phyloP scores from a whole-genome alignment of 805 yeast genomes.

The Saccharomycopsis synnaedendra region DNA sequence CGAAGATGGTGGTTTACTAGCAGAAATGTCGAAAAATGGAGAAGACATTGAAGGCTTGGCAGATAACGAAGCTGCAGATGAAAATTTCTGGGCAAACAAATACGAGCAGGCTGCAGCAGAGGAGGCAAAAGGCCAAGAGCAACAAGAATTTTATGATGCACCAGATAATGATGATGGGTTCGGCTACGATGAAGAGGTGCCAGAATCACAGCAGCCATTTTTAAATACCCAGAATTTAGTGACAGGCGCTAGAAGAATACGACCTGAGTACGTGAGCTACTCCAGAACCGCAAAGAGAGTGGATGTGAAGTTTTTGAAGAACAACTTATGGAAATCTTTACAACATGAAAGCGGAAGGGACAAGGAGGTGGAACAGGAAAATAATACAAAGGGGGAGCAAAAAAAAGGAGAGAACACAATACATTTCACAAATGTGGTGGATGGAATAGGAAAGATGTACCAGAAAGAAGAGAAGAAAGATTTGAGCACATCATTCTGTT shows the following conservation, averaged over 20 bases:
- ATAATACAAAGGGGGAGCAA: neutral
- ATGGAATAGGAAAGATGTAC: conserved; percentile 40
- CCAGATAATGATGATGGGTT: conserved; percentile 19
- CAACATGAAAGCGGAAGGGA: conserved; percentile 18
- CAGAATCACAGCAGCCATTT: conserved; percentile 7
- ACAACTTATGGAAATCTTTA: conserved; percentile 59
- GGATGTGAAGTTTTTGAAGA: conserved; percentile 62
- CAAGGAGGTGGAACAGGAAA: conserved; percentile 1
- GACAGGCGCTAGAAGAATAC: conserved; percentile 21
- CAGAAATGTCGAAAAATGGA: conserved; percentile 7
- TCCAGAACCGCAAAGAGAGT: conserved; percentile 71
- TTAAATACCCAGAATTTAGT: conserved; percentile 19
- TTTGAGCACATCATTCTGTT: conserved; percentile 74
- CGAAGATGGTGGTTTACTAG: neutral
- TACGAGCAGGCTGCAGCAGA: conserved; percentile 33
- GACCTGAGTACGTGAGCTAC: conserved; percentile 40
- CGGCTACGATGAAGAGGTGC: conserved; percentile 10
- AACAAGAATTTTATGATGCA: conserved; percentile 21
- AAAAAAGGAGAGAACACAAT: conserved; percentile 15
- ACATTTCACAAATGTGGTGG: conserved; percentile 37
- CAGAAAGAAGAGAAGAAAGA: conserved; percentile 47
- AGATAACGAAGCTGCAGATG: conserved; percentile 39
- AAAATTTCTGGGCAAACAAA: conserved; percentile 61
- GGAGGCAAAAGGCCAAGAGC: conserved; percentile 19
- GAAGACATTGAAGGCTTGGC: conserved; percentile 17